phyloP scores from a whole-genome alignment of 495 filamentous ascomycete genomes.

The Hypoxylon cercidicola region DNA sequence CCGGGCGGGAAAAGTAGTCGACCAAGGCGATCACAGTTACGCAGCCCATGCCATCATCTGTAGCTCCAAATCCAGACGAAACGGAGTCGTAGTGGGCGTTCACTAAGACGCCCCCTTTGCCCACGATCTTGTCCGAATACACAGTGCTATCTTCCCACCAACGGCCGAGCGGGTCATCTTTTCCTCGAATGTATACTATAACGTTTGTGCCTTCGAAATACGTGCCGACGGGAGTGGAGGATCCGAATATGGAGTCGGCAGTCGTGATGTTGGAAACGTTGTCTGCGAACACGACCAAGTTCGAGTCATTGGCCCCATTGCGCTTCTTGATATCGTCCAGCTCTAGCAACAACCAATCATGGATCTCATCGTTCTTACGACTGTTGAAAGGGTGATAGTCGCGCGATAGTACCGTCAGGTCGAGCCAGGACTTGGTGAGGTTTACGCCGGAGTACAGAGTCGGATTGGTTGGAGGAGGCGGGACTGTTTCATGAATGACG shows the following conservation, averaged over 20 bases:
- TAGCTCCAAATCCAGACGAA: conserved; percentile 87
- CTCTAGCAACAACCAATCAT: conserved; percentile 77
- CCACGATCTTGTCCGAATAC: conserved; percentile 57
- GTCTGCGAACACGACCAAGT: conserved; percentile 80
- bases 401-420: conserved; percentile 78
- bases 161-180: conserved; percentile 70
- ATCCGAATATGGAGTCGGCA: conserved; percentile 36
- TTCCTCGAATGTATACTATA: conserved; percentile 88
- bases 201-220: conserved; percentile 97
- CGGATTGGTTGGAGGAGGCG: conserved; percentile 69
- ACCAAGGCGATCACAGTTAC: conserved; percentile 88
- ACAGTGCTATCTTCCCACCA: conserved; percentile 68
- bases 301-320: conserved; percentile 54
- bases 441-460: conserved; percentile 71
- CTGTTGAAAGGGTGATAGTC: conserved; percentile 91
- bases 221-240: conserved; percentile 52
- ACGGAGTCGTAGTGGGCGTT: conserved; percentile 96
- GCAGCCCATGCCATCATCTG: conserved; percentile 92
- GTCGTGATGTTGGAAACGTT: conserved; percentile 79
- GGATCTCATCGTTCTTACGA: conserved; percentile 79
- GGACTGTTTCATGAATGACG: conserved; percentile 78
- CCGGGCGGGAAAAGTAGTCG: conserved; percentile 81
- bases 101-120: conserved; percentile 83
- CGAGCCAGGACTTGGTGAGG: conserved; percentile 84
- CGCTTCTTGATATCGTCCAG: conserved; percentile 72